Conservation (phyloP, 495 filamentous ascomycete genomes). For the Aspergillus carlsbadensis region DNA sequence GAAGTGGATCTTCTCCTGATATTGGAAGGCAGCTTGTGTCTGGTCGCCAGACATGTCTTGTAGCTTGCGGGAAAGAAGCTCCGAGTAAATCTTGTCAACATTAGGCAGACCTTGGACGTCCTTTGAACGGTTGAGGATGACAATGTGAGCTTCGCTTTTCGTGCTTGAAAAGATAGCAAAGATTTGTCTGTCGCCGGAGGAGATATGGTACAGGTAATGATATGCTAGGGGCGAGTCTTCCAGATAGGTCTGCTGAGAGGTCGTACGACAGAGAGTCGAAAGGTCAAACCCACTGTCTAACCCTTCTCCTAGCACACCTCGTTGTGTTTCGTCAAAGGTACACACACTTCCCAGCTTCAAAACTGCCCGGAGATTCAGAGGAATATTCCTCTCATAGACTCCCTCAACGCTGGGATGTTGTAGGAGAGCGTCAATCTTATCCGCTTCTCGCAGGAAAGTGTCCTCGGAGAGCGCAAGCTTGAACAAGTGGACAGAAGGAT, state of each 20-base stretch:
- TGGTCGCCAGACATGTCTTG: conserved; percentile 64
- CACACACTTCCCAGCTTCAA: conserved; percentile 90
- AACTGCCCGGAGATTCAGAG: conserved; percentile 77
- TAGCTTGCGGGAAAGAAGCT: conserved; percentile 61
- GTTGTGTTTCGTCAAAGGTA: conserved; percentile 88
- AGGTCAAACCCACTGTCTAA: conserved; percentile 94
- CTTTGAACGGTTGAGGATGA: conserved; percentile 76
- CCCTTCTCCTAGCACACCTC: conserved; percentile 88
- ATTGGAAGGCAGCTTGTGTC: conserved; percentile 78
- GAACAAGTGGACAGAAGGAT: conserved; percentile 90
- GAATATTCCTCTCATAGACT: conserved; percentile 91
- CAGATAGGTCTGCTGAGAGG: conserved; percentile 71
- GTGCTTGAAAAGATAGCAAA: conserved; percentile 90
- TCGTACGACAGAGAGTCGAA: conserved; percentile 64
- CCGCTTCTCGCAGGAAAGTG: conserved; percentile 75
- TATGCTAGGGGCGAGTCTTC: conserved; percentile 67
- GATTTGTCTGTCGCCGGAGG: conserved; percentile 84
- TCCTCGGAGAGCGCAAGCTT: conserved; percentile 89
- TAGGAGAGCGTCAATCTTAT: conserved; percentile 78
- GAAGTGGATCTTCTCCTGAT: conserved; percentile 86
- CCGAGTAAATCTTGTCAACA: conserved; percentile 85
- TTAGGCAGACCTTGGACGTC: conserved; percentile 86
- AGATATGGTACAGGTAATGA: conserved; percentile 88
- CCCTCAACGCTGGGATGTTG: conserved; percentile 94
- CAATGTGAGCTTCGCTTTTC: conserved; percentile 75